phyloP scores from a whole-genome alignment of 176 grass and related monocot genomes.

The Tillandsia fasciculata region DNA sequence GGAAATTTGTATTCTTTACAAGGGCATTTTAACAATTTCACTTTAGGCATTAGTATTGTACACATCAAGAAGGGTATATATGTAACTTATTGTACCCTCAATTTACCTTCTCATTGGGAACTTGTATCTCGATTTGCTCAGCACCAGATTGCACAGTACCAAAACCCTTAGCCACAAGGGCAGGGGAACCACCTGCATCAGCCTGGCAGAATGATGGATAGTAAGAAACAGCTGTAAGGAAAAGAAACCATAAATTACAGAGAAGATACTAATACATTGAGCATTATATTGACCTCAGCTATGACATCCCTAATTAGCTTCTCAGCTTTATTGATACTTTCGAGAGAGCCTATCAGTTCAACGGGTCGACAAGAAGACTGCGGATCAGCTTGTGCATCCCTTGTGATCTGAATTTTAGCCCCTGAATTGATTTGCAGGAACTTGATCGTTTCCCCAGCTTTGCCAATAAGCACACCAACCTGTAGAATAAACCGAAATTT shows the following conservation, averaged over 20 bases:
- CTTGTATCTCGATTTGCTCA: constrained; percentile 79
- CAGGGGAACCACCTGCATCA: constrained; percentile 79
- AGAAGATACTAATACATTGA: background rate
- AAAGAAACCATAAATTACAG: background rate
- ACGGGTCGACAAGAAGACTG: constrained; percentile 48
- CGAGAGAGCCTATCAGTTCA: constrained; percentile 60
- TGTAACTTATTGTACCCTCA: background rate
- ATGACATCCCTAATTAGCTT: constrained; percentile 71
- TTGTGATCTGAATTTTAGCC: constrained; percentile 91
- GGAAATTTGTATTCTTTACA: background rate
- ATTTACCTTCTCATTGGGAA: constrained; percentile 77
- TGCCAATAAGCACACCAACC: constrained; percentile 93
- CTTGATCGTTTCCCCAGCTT: constrained; percentile 84
- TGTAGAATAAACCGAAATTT: constrained; percentile 22
- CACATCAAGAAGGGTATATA: no score
- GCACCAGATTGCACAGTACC: constrained; percentile 51
- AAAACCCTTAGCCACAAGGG: constrained; percentile 78
- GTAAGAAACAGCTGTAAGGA: background rate
- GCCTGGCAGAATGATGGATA: constrained; percentile 27
- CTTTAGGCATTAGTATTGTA: no score
- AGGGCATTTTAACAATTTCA: constrained; percentile 1
- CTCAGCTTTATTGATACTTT: constrained; percentile 74
- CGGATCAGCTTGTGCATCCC: constrained; percentile 47
- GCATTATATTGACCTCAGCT: constrained; percentile 41
- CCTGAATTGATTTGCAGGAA: constrained; percentile 68